Evolutionary conservation across 192 early-diverging fungal genomes (phyloP).

Genomic region (Rhizophagus sp.): DNA sequence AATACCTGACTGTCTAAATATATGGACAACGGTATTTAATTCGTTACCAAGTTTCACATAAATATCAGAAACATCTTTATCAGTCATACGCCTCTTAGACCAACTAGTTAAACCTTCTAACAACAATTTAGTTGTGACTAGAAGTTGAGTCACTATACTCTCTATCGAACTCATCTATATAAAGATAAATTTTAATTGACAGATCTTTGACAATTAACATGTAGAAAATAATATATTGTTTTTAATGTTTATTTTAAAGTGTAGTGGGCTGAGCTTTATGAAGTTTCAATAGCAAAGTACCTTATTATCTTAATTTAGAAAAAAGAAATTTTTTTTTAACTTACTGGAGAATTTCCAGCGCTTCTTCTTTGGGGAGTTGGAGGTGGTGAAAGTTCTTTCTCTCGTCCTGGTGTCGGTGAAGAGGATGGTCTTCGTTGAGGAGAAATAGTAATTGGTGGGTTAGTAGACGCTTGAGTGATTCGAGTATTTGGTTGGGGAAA

Average conservation of each 20-base stretch:
- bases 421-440: slow-evolving; percentile 14
- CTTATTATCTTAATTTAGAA: neutral
- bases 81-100: slow-evolving; percentile 38
- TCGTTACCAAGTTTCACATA: slow-evolving; percentile 46
- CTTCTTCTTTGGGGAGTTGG: slow-evolving; percentile 11
- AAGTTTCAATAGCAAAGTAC: neutral
- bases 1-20: slow-evolving; percentile 31
- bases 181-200: neutral
- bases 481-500: neutral
- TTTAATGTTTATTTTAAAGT: neutral
- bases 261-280: neutral
- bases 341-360: slow-evolving; percentile 22
- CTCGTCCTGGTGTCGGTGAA: slow-evolving; percentile 13
- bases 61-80: slow-evolving; percentile 49
- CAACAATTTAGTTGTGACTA: slow-evolving; percentile 51
- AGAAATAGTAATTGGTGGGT: neutral
- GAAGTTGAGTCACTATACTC: slow-evolving; percentile 47
- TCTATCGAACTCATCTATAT: slow-evolving; percentile 49
- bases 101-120: slow-evolving; percentile 50
- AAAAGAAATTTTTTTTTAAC: neutral
- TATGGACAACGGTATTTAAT: slow-evolving; percentile 37
- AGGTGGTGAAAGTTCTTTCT: slow-evolving; percentile 1
- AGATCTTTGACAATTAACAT: neutral
- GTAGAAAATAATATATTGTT: neutral
- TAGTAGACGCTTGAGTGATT: neutral